A percentile compares a stretch with the other conserved stretches of the same genome.
phyloP scores from a whole-genome alignment of 2,329 filamentous ascomycete genomes.

The Onygenales sp. region DNA sequence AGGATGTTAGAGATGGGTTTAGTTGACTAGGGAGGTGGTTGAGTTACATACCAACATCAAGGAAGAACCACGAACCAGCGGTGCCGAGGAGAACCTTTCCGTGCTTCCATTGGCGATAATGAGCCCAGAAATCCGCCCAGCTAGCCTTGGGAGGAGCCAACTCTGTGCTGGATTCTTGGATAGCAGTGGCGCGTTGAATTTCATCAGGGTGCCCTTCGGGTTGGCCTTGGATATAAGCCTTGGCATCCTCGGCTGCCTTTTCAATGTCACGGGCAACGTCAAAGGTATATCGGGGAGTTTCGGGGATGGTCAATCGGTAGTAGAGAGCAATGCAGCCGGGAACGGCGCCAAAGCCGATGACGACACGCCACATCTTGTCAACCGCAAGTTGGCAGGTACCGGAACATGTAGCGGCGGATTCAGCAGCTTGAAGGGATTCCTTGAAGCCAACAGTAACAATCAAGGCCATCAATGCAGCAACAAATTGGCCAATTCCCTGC shows the following conservation, averaged over 20 bases:
- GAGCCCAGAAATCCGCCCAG: conserved; percentile 59
- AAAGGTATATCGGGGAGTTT: conserved; percentile 82
- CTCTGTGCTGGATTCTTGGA: conserved; percentile 43
- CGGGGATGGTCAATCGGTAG: conserved; percentile 77
- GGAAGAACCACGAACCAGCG: conserved; percentile 75
- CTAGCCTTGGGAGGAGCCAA: conserved; percentile 61
- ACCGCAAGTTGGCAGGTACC: conserved; percentile 59
- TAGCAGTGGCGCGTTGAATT: conserved; percentile 50
- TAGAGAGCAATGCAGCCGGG: conserved; percentile 75
- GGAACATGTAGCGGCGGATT: conserved; percentile 48
- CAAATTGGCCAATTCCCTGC: conserved; percentile 75
- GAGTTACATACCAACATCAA: conserved; percentile 46
- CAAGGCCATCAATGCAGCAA: conserved; percentile 64
- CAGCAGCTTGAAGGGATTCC: conserved; percentile 46
- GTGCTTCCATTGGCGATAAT: conserved; percentile 65
- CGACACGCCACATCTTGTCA: conserved; percentile 78
- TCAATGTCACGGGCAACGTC: conserved; percentile 67
- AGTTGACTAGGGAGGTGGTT: too few species aligned
- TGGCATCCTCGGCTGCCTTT: conserved; percentile 62
- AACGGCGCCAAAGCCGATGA: conserved; percentile 73
- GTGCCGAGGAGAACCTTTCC: conserved; percentile 66
- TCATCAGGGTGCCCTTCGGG: conserved; percentile 57
- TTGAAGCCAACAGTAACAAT: conserved; percentile 66
- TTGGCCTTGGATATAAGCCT: conserved; percentile 59
- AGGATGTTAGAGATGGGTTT: conserved; percentile 5